Evolutionary conservation across 805 yeast genomes (phyloP), one percentile per base, ranked within the genome.

Genomic region (Candida boidinii): DNA sequence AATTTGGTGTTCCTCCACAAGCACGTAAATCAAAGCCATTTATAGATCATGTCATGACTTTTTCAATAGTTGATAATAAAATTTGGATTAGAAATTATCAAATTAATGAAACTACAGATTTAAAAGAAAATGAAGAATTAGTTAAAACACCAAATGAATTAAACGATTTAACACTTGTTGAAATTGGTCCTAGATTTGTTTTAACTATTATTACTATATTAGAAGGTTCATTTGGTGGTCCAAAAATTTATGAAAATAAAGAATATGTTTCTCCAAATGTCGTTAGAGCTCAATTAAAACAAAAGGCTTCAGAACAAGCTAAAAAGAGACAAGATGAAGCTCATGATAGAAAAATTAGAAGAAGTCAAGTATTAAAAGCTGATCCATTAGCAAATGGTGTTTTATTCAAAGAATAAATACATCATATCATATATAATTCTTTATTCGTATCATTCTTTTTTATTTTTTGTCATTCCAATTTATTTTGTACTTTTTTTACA

Each of bases 171-270:
- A 76, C 86, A 13, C 67, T 92, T 47, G 82, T 92, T 37, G 98
- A 92, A 66, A 86, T 92, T 46, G 98, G 98, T 3, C 98, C 98
- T 33, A 75, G 98, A 58, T 80, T 87, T 44, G 97, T 92, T 22
- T 69, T 92, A 65, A 90, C 97, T 3, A 78, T 81, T 42, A 88
- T 92, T 45, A 79, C 94, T 38, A 76, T 92, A 33, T 69, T 90
- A 42, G 97, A 92, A 64, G 98, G 98, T 30, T 86, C 96, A 2
- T 92, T 92, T 49, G 90, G 96, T 36, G 98, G 98, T 15, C 96
- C 97, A 43, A 86, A 88, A 70, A 87, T 92, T 44, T 92, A 85
- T 61, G 97, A 92, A 53, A 92, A 92, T 66, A 88, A 85, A 66
- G 92, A 90, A 60, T 92, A 84, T 59, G 95, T 92, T 30, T 84